Conservation (phyloP, 2,329 filamentous ascomycete species). For the Phoma herbarum region DNA sequence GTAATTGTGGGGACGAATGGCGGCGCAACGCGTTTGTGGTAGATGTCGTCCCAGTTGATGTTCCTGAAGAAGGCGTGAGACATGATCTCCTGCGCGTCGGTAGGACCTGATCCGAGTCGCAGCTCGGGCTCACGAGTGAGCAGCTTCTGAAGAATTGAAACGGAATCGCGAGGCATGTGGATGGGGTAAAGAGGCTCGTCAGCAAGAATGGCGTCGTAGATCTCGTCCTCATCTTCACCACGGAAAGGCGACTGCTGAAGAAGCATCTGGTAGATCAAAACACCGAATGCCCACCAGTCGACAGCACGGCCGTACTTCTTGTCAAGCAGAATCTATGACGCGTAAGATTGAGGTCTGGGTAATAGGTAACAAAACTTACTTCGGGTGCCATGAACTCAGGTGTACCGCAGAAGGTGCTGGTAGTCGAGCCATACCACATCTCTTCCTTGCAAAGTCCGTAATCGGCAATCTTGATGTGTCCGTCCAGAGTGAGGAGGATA, state of each 20-base stretch:
- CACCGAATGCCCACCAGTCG: conserved; percentile 99
- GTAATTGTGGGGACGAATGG: conserved; percentile 92
- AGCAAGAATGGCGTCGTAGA: conserved; percentile 97
- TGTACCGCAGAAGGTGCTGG: conserved; percentile 98
- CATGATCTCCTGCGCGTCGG: conserved; percentile 98
- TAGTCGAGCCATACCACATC: conserved; percentile 98
- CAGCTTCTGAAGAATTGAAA: conserved; percentile 96
- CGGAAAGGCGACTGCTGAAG: conserved; percentile 98
- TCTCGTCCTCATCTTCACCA: conserved; percentile 98
- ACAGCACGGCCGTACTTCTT: conserved; percentile 98
- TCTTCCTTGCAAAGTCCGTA: conserved; percentile 99
- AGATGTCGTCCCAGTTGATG: conserved; percentile 98
- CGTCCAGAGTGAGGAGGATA: conserved; percentile 91
- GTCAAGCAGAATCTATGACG: conserved; percentile 82
- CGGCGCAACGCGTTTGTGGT: conserved; percentile 88
- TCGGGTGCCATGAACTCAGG: conserved; percentile 99
- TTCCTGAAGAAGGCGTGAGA: conserved; percentile 97
- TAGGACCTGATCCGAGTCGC: conserved; percentile 90
- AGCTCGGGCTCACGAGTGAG: conserved; percentile 94
- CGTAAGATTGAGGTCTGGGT: not conserved
- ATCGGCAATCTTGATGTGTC: conserved; percentile 98
- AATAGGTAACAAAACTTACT: conserved; percentile 57
- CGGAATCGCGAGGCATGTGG: conserved; percentile 97
- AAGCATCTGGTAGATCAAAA: conserved; percentile 99
- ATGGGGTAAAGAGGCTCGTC: conserved; percentile 98